Percentiles rank a stretch among this genome's conserved stretches.
phyloP scores from a whole-genome alignment of 352 stramenopile species.

The Plasmopara muralis region DNA sequence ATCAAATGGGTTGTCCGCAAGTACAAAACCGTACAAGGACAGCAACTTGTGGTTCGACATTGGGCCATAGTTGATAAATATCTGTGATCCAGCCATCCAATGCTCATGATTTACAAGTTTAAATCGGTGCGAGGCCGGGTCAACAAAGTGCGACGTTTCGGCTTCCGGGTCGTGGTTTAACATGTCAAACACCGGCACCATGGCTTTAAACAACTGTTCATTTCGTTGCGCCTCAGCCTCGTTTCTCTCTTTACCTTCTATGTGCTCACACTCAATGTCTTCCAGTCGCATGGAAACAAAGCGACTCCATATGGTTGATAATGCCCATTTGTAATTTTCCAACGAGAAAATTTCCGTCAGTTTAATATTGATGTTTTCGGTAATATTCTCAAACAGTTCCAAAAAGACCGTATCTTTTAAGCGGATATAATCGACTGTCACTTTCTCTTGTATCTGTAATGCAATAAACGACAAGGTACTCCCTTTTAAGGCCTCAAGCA shows the following conservation, averaged over 20 bases:
- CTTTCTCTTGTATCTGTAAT: constrained; percentile 53
- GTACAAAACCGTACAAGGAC: constrained; percentile 74
- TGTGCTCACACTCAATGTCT: background rate
- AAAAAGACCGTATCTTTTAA: constrained; percentile 36
- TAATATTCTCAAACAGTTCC: constrained; percentile 44
- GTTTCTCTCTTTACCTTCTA: background rate
- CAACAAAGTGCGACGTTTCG: constrained; percentile 67
- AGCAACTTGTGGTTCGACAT: constrained; percentile 81
- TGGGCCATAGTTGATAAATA: constrained; percentile 77
- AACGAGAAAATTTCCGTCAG: constrained; percentile 45
- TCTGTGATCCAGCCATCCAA: constrained; percentile 56
- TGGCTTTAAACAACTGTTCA: constrained; percentile 55
- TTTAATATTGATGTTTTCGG: constrained; percentile 19
- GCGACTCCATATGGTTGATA: constrained; percentile 84
- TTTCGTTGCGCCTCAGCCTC: background rate
- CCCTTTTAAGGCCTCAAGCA: constrained; percentile 37
- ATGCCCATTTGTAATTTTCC: constrained; percentile 70
- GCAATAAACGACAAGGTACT: constrained; percentile 65
- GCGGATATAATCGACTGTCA: constrained; percentile 39
- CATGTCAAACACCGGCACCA: constrained; percentile 85
- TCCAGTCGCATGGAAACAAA: constrained; percentile 65
- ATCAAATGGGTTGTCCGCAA: constrained; percentile 60
- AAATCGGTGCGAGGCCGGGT: constrained; percentile 40
- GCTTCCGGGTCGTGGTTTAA: constrained; percentile 75
- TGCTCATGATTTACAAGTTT: constrained; percentile 72